phyloP scores from a whole-genome alignment of 108 stramenopile species.

The Fragilariopsis cylindrus region DNA sequence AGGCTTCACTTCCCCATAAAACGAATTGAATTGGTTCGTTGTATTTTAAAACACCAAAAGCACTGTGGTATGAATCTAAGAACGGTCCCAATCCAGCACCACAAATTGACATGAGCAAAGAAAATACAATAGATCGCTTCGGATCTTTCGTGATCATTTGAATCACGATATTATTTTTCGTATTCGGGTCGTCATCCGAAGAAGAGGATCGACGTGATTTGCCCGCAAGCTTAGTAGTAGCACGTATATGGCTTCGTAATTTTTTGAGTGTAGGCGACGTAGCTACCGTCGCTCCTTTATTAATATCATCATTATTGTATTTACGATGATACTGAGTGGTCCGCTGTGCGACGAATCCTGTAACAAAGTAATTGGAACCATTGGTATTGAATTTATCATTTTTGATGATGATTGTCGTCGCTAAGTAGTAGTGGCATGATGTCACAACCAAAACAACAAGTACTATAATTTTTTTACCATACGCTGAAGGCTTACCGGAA shows the following conservation, averaged over 20 bases:
- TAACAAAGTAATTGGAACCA: background rate
- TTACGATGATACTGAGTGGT: background rate
- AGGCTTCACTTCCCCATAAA: slow-evolving; percentile 49
- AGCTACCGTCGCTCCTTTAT: no score
- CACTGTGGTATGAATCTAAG: slow-evolving; percentile 81
- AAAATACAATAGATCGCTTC: slow-evolving; percentile 41
- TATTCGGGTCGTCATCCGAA: background rate
- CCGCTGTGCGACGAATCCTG: background rate
- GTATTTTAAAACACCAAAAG: slow-evolving; percentile 80
- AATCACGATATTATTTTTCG: background rate
- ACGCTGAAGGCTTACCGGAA: no score
- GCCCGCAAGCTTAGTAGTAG: no score
- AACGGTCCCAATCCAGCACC: slow-evolving; percentile 86
- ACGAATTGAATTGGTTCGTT: slow-evolving; percentile 56
- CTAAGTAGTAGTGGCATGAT: background rate
- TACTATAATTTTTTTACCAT: no score
- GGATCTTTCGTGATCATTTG: slow-evolving; percentile 24
- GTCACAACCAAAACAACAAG: no score
- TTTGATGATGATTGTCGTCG: background rate
- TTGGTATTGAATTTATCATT: background rate
- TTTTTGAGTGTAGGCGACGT: no score
- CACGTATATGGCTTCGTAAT: no score
- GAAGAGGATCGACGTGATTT: background rate
- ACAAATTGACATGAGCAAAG: slow-evolving; percentile 55
- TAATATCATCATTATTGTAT: no score